Evolutionary conservation across 257 asterid species (phyloP).

Genomic region (Knoxia roxburghii): DNA sequence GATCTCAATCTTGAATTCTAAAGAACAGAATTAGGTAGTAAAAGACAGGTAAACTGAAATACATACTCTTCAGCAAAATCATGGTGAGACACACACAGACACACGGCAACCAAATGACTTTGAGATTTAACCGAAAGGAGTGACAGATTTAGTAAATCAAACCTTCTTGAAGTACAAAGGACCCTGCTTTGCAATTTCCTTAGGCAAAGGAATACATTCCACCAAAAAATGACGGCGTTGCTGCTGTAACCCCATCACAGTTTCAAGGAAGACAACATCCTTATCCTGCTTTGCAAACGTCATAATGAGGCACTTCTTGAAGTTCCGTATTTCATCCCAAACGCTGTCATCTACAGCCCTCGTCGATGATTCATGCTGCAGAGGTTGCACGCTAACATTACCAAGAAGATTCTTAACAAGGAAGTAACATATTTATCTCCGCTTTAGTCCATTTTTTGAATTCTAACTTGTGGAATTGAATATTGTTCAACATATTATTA

Average conservation of each 20-base stretch:
- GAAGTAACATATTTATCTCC: not conserved
- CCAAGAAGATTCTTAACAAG: not conserved
- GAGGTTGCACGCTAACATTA: conserved; percentile 16
- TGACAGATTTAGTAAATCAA: conserved; percentile 3
- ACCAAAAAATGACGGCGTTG: conserved; percentile 87
- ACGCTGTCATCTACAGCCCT: conserved; percentile 82
- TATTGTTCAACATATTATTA: not conserved
- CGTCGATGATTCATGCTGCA: conserved; percentile 84
- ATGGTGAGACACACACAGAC: too few relatives aligned
- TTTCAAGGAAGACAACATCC: conserved; percentile 78
- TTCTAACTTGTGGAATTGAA: not conserved
- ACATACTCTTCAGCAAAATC: too few relatives aligned
- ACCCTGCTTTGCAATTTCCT: conserved; percentile 72
- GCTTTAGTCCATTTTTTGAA: not conserved
- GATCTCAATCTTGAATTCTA: too few relatives aligned
- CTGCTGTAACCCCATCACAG: conserved; percentile 71
- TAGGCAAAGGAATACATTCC: conserved; percentile 88
- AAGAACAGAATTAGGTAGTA: too few relatives aligned
- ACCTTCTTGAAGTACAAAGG: conserved; percentile 97
- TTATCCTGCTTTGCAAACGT: conserved; percentile 83
- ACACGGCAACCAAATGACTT: too few relatives aligned
- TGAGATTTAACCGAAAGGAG: too few relatives aligned
- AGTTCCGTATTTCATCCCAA: conserved; percentile 90
- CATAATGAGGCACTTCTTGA: conserved; percentile 97
- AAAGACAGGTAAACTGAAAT: too few relatives aligned